Evolutionary conservation across 306 rosid genomes (phyloP).

Genomic region (Pyrus pyrifolia): DNA sequence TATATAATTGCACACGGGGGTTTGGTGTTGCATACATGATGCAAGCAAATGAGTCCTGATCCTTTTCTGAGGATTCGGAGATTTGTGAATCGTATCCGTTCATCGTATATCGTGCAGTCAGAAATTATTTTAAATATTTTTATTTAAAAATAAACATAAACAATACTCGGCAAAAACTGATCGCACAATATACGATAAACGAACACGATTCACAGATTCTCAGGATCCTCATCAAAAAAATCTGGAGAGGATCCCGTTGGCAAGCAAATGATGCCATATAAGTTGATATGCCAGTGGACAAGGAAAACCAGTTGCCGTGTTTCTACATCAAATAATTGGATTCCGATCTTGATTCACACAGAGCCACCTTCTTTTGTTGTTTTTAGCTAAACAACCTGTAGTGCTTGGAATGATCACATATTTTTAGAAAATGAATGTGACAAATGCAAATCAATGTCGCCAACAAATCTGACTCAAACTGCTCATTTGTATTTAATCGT

Average conservation of each 20-base stretch:
- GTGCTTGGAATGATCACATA: not conserved
- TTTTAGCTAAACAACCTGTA: not conserved
- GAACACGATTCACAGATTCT: too few species aligned
- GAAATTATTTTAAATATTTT: too few species aligned
- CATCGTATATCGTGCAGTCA: too few species aligned
- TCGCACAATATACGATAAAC: too few species aligned
- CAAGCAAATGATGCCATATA: not conserved
- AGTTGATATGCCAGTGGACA: not conserved
- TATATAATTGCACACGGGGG: too few species aligned
- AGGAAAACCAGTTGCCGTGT: not conserved
- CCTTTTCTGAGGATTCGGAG: rapidly evolving
- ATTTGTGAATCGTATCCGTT: too few species aligned
- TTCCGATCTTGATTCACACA: not conserved
- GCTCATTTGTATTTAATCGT: not conserved
- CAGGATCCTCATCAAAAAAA: too few species aligned
- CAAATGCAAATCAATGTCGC: not conserved
- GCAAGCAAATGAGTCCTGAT: not conserved
- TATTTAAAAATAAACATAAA: too few species aligned
- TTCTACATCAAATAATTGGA: not conserved
- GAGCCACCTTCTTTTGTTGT: not conserved
- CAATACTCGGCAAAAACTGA: rapidly evolving
- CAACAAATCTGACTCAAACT: not conserved
- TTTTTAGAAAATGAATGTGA: not conserved
- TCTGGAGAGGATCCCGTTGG: too few species aligned
- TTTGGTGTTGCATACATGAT: too few species aligned